Conservation (phyloP, 73 alveolate species). For the Effrenium voratum region DNA sequence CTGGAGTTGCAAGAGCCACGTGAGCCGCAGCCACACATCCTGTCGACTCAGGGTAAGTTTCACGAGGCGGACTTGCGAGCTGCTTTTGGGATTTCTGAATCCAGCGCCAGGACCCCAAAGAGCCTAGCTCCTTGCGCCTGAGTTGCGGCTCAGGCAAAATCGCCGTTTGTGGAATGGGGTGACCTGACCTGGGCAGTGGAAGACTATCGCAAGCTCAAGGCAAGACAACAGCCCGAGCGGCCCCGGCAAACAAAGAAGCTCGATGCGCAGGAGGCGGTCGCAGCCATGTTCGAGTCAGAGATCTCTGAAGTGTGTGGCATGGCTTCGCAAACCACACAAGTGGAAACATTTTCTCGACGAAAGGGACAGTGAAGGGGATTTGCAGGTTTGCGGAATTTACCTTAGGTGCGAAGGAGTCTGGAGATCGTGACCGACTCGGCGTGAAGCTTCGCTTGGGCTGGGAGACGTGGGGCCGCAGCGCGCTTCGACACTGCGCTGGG, state of each 20-base stretch:
- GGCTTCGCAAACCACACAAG: background rate
- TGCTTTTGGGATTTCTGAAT: slow-evolving; percentile 10
- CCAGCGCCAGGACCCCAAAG: background rate
- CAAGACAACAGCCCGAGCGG: background rate
- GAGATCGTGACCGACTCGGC: background rate
- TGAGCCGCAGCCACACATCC: background rate
- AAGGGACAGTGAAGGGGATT: too few species aligned
- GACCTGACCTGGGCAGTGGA: slow-evolving; percentile 12
- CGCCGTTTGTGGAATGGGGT: slow-evolving; percentile 20
- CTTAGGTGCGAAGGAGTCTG: background rate
- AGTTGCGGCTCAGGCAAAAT: background rate
- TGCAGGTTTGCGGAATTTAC: background rate
- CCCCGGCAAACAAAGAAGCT: background rate
- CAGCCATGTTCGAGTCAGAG: slow-evolving; percentile 10
- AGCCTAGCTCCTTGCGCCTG: background rate
- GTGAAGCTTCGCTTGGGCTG: slow-evolving; percentile 34
- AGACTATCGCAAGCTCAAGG: slow-evolving; percentile 8
- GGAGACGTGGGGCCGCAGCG: slow-evolving; percentile 36
- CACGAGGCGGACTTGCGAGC: slow-evolving; percentile 4
- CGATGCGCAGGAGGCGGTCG: background rate
- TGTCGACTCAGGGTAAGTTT: background rate
- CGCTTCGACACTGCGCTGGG: background rate
- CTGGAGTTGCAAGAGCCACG: background rate
- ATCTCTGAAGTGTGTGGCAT: background rate
- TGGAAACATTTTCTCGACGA: background rate